Percentiles rank a stretch among this genome's conserved stretches.
Evolutionary conservation across 2,329 filamentous ascomycete species (phyloP).

Genomic region (Teratosphaeria zuluensis): DNA sequence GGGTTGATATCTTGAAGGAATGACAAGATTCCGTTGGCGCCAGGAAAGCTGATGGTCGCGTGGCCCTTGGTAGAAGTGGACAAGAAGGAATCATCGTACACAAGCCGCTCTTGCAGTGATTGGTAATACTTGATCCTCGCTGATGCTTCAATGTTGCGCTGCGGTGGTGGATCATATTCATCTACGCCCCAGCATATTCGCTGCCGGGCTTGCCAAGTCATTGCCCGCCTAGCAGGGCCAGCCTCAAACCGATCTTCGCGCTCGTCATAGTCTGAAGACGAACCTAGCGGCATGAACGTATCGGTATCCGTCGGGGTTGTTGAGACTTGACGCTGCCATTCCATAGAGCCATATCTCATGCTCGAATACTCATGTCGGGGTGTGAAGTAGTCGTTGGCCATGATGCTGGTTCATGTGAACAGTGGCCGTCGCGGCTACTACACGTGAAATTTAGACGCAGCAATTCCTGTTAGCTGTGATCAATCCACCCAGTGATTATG

Average conservation of each 20-base stretch:
- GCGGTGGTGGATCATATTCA: slow-evolving; percentile 3
- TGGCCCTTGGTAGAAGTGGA: slow-evolving; percentile 16
- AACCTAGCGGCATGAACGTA: neutral
- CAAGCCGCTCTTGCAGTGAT: neutral
- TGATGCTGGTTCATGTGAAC: neutral
- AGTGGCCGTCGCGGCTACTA: neutral
- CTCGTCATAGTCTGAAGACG: neutral
- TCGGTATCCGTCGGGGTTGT: neutral
- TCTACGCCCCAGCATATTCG: neutral
- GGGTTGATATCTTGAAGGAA: slow-evolving; percentile 27
- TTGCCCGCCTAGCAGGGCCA: neutral
- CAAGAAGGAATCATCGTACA: slow-evolving; percentile 12
- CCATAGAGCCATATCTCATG: too few species aligned
- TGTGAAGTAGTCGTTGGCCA: neutral
- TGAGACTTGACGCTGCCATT: neutral
- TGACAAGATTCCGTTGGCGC: slow-evolving; percentile 23
- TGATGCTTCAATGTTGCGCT: neutral
- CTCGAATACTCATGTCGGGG: neutral
- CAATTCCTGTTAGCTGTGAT: neutral
- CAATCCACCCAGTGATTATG: neutral
- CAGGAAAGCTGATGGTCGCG: slow-evolving; percentile 21
- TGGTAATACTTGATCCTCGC: neutral
- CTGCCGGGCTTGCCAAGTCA: neutral
- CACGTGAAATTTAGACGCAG: neutral
- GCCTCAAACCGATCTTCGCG: neutral